Percentiles rank a stretch among this genome's conserved stretches.
Evolutionary conservation across 176 grass and related monocot species (phyloP).

Genomic region (Aegilops speltoides): DNA sequence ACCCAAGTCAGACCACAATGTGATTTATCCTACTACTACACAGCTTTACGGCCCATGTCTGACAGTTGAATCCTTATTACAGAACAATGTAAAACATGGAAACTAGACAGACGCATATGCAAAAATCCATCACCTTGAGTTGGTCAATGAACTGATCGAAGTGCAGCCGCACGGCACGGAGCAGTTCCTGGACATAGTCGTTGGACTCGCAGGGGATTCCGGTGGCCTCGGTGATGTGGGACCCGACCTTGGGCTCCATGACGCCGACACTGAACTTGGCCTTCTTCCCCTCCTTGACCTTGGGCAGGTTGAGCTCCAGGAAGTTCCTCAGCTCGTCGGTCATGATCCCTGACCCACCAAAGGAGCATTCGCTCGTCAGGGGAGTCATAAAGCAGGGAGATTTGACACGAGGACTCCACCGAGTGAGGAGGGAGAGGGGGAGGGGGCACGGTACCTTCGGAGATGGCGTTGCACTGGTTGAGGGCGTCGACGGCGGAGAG

Average conservation of each 20-base stretch:
- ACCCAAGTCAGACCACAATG: neutral
- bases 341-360: conserved; percentile 59
- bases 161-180: conserved; percentile 70
- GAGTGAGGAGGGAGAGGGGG: neutral
- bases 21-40: too few relatives aligned
- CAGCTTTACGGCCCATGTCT: too few relatives aligned
- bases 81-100: neutral
- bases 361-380: neutral
- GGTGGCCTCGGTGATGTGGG: conserved; percentile 71
- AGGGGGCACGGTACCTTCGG: conserved; percentile 44
- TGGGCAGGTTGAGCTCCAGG: conserved; percentile 70
- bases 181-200: conserved; percentile 73
- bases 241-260: conserved; percentile 66
- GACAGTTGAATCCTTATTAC: neutral
- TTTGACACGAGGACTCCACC: neutral
- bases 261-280: conserved; percentile 74
- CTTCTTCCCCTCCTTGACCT: conserved; percentile 69
- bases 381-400: neutral
- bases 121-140: conserved; percentile 61
- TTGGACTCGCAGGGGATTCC: conserved; percentile 80
- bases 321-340: conserved; percentile 80
- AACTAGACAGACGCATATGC: neutral
- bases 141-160: conserved; percentile 62
- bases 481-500: conserved; percentile 70
- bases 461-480: conserved; percentile 81